Conservation (phyloP, 352 stramenopile species). For the Phytophthora europaea region DNA sequence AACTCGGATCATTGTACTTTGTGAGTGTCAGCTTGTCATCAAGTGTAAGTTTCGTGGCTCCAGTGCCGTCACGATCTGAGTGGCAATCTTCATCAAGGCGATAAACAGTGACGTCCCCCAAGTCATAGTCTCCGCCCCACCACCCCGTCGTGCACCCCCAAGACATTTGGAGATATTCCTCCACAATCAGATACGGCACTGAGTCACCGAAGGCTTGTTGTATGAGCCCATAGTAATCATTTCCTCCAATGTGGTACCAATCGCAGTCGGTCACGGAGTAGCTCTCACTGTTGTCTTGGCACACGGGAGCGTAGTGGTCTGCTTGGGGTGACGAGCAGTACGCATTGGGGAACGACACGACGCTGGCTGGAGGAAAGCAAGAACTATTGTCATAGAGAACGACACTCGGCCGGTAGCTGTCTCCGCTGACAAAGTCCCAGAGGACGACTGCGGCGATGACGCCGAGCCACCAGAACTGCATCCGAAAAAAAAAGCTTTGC, state of each 20-base stretch:
- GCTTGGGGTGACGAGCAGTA: not conserved
- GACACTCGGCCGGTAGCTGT: not conserved
- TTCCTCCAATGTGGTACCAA: constrained; percentile 2
- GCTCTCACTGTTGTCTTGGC: not conserved
- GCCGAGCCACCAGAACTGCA: not conserved
- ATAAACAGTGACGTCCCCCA: constrained; percentile 8
- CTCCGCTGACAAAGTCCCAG: not conserved
- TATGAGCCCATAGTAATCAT: constrained; percentile 6
- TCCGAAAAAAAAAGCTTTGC: not conserved
- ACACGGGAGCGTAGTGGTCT: constrained; percentile 10
- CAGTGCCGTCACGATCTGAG: not conserved
- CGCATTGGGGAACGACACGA: not conserved
- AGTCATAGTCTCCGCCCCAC: not conserved
- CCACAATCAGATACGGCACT: constrained; percentile 14
- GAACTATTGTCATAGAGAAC: constrained; percentile 11
- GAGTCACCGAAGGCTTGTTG: not conserved
- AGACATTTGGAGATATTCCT: constrained; percentile 6
- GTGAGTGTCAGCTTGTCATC: constrained; percentile 5
- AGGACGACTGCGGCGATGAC: not conserved
- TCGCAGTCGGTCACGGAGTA: constrained; percentile 13
- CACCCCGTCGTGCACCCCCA: not conserved
- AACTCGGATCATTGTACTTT: constrained; percentile 10
- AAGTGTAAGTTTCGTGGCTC: constrained; percentile 7
- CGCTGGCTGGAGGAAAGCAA: constrained; percentile 2
- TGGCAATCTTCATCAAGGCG: constrained; percentile 22